Evolutionary conservation across 106 monocot species (phyloP).

Genomic region (Dioscorea alata): DNA sequence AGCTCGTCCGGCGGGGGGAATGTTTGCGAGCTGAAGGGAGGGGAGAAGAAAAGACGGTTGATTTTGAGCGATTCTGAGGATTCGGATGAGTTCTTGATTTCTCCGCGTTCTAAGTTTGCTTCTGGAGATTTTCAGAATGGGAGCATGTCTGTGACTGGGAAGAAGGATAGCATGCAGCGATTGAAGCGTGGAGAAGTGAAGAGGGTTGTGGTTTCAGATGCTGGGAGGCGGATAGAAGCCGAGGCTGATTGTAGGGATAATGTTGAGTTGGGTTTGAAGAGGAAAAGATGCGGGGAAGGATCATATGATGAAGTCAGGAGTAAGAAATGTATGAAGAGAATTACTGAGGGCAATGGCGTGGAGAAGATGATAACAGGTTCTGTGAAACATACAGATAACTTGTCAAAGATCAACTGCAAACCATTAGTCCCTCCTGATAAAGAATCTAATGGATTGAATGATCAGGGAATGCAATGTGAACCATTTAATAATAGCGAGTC

Average conservation of each 20-base stretch:
- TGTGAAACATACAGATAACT: not conserved
- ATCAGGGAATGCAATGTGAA: not conserved
- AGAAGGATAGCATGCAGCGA: not conserved
- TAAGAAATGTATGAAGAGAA: not conserved
- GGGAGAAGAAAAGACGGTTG: constrained; percentile 33
- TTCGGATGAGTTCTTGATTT: constrained; percentile 18
- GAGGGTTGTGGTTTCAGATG: not conserved
- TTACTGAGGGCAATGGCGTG: not conserved
- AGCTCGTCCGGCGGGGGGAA: not conserved
- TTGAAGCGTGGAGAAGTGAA: not conserved
- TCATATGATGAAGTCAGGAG: not conserved
- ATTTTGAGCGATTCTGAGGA: constrained; percentile 44
- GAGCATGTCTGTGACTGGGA: not conserved
- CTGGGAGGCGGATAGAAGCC: not conserved
- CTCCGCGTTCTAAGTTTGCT: constrained; percentile 3
- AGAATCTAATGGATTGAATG: not conserved
- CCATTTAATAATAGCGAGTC: not conserved
- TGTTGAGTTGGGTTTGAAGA: not conserved
- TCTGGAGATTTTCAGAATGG: constrained; percentile 2
- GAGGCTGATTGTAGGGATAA: not conserved
- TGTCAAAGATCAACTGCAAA: not conserved
- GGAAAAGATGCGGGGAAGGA: constrained; percentile 9
- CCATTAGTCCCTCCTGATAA: not conserved
- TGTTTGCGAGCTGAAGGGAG: constrained; percentile 8
- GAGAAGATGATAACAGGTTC: not conserved